These are phyloP conservation scores for Mycena amicta DNA, from an alignment of 768 basidiomycete genomes.

Conservation along the genomic window DNA sequence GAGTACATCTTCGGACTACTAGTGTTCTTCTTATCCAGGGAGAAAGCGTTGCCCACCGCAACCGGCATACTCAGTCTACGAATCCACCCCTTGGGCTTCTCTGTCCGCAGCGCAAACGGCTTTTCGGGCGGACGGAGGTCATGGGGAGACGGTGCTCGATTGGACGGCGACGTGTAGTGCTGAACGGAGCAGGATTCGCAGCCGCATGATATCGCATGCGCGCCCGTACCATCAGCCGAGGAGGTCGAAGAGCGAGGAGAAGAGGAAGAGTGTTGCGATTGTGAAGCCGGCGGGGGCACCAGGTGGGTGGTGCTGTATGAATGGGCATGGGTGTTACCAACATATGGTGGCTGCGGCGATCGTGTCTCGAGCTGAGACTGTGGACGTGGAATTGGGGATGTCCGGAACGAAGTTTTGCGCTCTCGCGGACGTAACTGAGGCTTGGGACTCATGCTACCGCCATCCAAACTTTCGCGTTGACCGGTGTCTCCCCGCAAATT, in stretches of 20 bases:
- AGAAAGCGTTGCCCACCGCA: slow-evolving; percentile 59
- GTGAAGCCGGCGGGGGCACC: slow-evolving; percentile 33
- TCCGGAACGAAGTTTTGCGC: slow-evolving; percentile 19
- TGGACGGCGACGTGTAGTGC: slow-evolving; percentile 49
- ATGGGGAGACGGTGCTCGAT: slow-evolving; percentile 28
- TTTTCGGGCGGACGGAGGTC: slow-evolving; percentile 45
- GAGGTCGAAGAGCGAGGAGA: slow-evolving; percentile 26
- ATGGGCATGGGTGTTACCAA: slow-evolving; percentile 23
- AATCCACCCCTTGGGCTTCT: slow-evolving; percentile 75
- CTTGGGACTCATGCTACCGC: slow-evolving; percentile 11
- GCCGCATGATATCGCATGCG: slow-evolving; percentile 67
- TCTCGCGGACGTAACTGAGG: slow-evolving; percentile 22
- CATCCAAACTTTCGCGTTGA: slow-evolving; percentile 21
- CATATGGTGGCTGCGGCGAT: background rate
- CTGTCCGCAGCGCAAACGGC: slow-evolving; percentile 47
- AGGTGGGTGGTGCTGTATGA: slow-evolving; percentile 49
- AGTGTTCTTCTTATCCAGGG: slow-evolving; percentile 57
- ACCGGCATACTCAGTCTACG: slow-evolving; percentile 76
- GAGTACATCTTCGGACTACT: slow-evolving; percentile 40
- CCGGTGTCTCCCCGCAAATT: slow-evolving; percentile 36
- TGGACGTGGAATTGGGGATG: slow-evolving; percentile 30
- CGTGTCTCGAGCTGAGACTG: slow-evolving; percentile 22
- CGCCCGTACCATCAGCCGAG: slow-evolving; percentile 25
- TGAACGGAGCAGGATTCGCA: slow-evolving; percentile 64
- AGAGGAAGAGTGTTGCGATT: slow-evolving; percentile 24